Conservation (phyloP, 768 basidiomycete genomes). For the Amanita jacksonii region DNA sequence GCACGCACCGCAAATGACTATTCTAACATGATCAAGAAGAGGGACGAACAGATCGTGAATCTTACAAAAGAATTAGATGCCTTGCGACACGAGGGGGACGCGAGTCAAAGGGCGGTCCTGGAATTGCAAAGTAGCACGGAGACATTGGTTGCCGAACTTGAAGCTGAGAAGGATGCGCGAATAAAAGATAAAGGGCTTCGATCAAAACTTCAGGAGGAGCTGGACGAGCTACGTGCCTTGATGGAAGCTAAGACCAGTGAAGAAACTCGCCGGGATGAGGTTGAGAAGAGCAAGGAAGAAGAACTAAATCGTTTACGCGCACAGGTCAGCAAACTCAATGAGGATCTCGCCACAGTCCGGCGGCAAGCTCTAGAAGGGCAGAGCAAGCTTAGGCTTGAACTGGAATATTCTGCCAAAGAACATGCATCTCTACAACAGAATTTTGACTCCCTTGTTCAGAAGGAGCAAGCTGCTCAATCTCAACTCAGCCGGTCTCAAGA, state of each 20-base stretch:
- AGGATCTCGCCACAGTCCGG: slow-evolving; percentile 59
- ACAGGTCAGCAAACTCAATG: slow-evolving; percentile 51
- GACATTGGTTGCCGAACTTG: slow-evolving; percentile 52
- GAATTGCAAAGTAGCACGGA: slow-evolving; percentile 67
- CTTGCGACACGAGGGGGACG: slow-evolving; percentile 44
- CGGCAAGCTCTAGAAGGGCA: slow-evolving; percentile 53
- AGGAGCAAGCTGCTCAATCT: slow-evolving; percentile 42
- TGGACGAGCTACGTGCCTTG: slow-evolving; percentile 78
- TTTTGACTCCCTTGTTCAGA: slow-evolving; percentile 55
- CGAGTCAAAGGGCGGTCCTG: slow-evolving; percentile 46
- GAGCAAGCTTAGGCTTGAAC: slow-evolving; percentile 66
- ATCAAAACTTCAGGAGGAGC: slow-evolving; percentile 64
- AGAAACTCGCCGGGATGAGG: slow-evolving; percentile 74
- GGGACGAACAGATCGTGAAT: slow-evolving; percentile 58
- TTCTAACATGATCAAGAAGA: slow-evolving; percentile 63
- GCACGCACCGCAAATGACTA: slow-evolving; percentile 71
- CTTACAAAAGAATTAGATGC: slow-evolving; percentile 44
- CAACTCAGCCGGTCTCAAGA: slow-evolving; percentile 40
- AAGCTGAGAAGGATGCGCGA: slow-evolving; percentile 46
- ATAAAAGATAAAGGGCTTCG: slow-evolving; percentile 35
- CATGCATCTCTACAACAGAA: slow-evolving; percentile 48
- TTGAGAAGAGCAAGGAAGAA: slow-evolving; percentile 78
- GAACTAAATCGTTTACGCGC: slow-evolving; percentile 68
- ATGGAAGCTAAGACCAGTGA: slow-evolving; percentile 83
- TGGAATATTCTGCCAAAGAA: slow-evolving; percentile 56